Evolutionary conservation across 2,329 filamentous ascomycete genomes (phyloP), one percentile per base, ranked within the genome.

Genomic region (Microcera coccophila): DNA sequence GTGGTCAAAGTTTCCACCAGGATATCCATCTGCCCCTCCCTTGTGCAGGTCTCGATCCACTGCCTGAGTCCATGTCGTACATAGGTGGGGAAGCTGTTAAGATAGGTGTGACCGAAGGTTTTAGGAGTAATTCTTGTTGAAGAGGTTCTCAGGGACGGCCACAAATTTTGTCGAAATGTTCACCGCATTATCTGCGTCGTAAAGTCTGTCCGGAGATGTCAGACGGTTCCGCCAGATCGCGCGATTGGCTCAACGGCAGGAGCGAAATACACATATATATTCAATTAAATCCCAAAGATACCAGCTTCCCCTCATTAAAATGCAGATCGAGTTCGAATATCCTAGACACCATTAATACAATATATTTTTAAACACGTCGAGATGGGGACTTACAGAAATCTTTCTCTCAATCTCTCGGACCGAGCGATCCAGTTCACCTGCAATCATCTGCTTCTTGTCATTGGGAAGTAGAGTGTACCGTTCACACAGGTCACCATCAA

Each of bases 401-500:
- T 96, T 96, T 60, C 93, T 83, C 74, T 98, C 94, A 60, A 98
- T 93, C 68, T 97, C 88, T 56, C 89, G 73, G 42, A 96, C 83
- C 32, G 87, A 91, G 45, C 93, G 83, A 67, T 97, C 93, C 54
- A 97, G 68, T 67, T 97, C 91, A 38, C 79, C 90, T 2, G 91
- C 91, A 71, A 98, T 95, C 80, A 90, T 90, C 67, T 89, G 83
- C 75, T 96, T 95, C 73, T 88, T 90, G 59, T 96, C 91, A 54
- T 84, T 85, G 19, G 85, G 78, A 47, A 98, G 73, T 46, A 93
- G 70, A 45, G 89, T 81, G 67, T 89, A 98, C 54, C 90, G 80
- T 73, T 99, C 93, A 59, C 93, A 95, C 31, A 99, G 73, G 68
- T 99, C 93, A 20, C 93, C 93, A 66, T 99, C 93, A 58, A 99